A percentile compares a stretch with the other conserved stretches of the same genome.
Evolutionary conservation across 2,329 filamentous ascomycete genomes (phyloP).

Genomic region (Chaetothyriales sp.): DNA sequence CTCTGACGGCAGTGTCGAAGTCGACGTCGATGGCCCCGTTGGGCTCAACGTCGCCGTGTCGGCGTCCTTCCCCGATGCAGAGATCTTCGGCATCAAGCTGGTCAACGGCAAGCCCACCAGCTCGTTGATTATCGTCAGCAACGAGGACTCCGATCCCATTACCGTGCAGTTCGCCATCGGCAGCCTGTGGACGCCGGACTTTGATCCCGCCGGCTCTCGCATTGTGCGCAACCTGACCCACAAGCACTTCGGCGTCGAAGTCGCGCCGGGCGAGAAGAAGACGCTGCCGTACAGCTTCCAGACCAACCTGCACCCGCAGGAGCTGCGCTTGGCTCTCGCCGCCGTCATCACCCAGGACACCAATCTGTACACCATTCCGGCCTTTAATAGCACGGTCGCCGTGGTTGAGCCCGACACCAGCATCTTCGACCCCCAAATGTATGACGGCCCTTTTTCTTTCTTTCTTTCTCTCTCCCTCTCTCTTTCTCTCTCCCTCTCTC

Average conservation of each 20-base stretch:
- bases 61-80: conserved; percentile 49
- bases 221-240: conserved; percentile 77
- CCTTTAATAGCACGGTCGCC: conserved; percentile 69
- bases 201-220: conserved; percentile 39
- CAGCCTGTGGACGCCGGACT: conserved; percentile 49
- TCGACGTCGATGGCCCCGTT: conserved; percentile 47
- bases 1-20: conserved; percentile 33
- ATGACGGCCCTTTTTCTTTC: conserved; percentile 26
- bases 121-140: conserved; percentile 68
- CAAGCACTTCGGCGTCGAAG: conserved; percentile 56
- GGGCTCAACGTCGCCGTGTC: conserved; percentile 40
- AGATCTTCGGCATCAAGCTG: conserved; percentile 89
- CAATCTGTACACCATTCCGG: conserved; percentile 59
- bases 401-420: conserved; percentile 84
- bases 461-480: conserved; percentile 1
- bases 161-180: conserved; percentile 65
- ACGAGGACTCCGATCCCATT: conserved; percentile 66
- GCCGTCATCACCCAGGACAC: conserved; percentile 48
- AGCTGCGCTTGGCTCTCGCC: conserved; percentile 63
- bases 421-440: conserved; percentile 95
- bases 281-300: conserved; percentile 58
- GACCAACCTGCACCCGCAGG: conserved; percentile 85
- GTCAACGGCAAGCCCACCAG: conserved; percentile 82
- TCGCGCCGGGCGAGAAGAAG: conserved; percentile 57
- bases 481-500: conserved; percentile 6